Evolutionary conservation across 2,329 filamentous ascomycete genomes (phyloP), one percentile per base, ranked within the genome.

Genomic region (Ceratocystis destructans): DNA sequence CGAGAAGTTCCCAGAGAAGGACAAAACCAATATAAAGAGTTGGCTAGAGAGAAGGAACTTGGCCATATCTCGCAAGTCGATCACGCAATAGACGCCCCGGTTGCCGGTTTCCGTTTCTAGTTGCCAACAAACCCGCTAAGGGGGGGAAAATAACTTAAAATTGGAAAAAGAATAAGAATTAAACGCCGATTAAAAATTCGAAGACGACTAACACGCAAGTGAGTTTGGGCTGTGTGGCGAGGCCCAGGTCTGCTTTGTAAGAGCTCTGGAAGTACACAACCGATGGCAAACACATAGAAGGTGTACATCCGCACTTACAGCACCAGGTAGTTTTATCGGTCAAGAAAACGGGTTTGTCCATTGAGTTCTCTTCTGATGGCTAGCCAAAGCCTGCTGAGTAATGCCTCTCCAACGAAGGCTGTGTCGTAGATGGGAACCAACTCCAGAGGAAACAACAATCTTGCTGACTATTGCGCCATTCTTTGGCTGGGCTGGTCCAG

Each of bases 31-130:
- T 57, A 57, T 57, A 57, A 57, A 57, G 53, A 57, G 15, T 25
- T 31, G 28, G 20, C 22, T 25, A n/a, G 12, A 25, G 17, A 48
- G 61, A 63, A 63, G 61, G 61, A 48, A 41, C 44, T 48, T 62
- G 28, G 20, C 37, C 22, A 28, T 45, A 45, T 46, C 25, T 45
- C 44, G 20, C 25, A 25, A 48, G 41, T 46, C 61, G 61, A 63
- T 63, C 61, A 63, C 61, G 61, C 61, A 63, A 63, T 63, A 63
- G 44, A 33, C 6, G 53, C 10, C 44, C 45, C 53, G 62, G 44
- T 48, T 64, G 55, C 61, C 50, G 61, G 28, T 31, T 31, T 55
- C 50, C 50, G 50, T 28, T 55, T 55, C 50, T 12, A 55, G 22
- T 55, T 15, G n/a, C 50, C 22, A 55, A 2, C 50, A 31, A 55